Base-by-base conservation (phyloP, 192 early-diverging fungal genomes). In the Coemansia furcata region DNA sequence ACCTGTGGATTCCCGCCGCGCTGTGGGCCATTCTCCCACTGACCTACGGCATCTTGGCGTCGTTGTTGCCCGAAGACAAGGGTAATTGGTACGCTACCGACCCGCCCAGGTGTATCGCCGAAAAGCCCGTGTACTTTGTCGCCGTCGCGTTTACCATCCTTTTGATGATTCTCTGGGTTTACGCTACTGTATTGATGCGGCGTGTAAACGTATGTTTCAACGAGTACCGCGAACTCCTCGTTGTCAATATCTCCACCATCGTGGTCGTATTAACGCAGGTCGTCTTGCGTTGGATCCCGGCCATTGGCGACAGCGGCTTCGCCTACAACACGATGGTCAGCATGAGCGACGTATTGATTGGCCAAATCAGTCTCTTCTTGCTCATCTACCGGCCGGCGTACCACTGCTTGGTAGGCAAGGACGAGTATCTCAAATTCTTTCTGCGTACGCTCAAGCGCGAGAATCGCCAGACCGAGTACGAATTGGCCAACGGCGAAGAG, bases 401-500 rank as follows among this genome's bases (percentile, higher is more conserved):
- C 32, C 77, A 75, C 47, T 74, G 72, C 29, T 35, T 65, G 8
- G 19, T 38, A 1, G 69, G 68, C 43, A 60, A 66, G 12, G 65
- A 72, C 17, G 72, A 44, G 33, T 80, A 80, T 39, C 32, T 74
- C 5, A 35, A 36, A 8, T 60, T 33, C n/a, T 80, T 80, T 42
- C 19, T 80, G 57, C 62, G 63, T 32, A 74, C 49, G 14, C 67
- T 80, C 32, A 60, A 66, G 6, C 55, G 63, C 12, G 69, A 72
- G 40, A 50, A 74, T 39, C 59, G 50, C 3, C 60, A 69, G 58
- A 52, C 62, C 1, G 72, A 74, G 63, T 74, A 80, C 40, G 77
- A 80, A 57, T 9, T 80, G 67, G 77, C 77, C 0, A 78, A 78
- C 57, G 77, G 77, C 52, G 58, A 59, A n/a, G 58, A 66, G 42